Conservation (phyloP, 2,329 filamentous ascomycete genomes). For the Paraconiothyrium sp. region DNA sequence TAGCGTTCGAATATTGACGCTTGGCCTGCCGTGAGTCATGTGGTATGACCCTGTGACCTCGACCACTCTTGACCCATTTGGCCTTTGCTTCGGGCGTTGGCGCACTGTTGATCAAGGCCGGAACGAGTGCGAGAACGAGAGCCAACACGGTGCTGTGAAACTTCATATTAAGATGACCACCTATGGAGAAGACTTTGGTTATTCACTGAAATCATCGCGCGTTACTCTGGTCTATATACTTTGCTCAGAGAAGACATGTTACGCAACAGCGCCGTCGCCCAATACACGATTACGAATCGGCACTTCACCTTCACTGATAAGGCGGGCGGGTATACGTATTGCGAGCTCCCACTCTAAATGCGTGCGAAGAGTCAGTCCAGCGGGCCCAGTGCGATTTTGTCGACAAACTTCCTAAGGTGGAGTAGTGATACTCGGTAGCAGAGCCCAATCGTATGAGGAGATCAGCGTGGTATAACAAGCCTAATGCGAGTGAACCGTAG, state of each 20-base stretch:
- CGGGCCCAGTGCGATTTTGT: no score
- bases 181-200: neutral
- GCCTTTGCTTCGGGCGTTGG: constrained; percentile 2
- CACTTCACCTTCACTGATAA: neutral
- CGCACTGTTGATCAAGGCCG: neutral
- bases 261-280: neutral
- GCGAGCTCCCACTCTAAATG: neutral
- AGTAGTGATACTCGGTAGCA: neutral
- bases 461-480: neutral
- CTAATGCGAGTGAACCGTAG: neutral
- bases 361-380: neutral
- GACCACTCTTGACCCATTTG: constrained; percentile 1
- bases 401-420: neutral
- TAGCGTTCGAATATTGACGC: neutral
- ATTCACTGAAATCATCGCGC: neutral
- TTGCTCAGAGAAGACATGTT: neutral
- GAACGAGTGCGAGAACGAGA: neutral
- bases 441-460: neutral
- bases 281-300: neutral
- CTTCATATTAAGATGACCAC: neutral
- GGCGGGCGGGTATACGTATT: neutral
- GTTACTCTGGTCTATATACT: neutral
- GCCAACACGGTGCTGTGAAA: neutral
- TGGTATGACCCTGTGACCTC: neutral
- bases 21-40: neutral